These are phyloP conservation scores for Aspergillus aculeatus DNA, from an alignment of 2,329 filamentous ascomycete genomes.

Conservation along the genomic window DNA sequence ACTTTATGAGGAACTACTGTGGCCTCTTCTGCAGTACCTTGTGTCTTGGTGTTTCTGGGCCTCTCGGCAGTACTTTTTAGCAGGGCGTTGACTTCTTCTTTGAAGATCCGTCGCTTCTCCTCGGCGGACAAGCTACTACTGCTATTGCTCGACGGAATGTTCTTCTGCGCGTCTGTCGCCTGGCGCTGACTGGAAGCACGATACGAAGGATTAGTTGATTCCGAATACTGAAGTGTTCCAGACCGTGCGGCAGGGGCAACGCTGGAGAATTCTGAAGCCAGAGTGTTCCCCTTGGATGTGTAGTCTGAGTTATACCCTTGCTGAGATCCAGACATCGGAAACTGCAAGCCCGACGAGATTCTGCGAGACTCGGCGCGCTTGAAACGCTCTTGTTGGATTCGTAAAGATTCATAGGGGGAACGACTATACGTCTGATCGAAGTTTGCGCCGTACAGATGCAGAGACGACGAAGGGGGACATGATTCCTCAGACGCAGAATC, in stretches of 20 bases:
- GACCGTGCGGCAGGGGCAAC: not conserved
- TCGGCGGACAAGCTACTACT: not conserved
- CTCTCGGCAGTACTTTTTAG: slow-evolving; percentile 1
- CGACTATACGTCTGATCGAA: slow-evolving; percentile 12
- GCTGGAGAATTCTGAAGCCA: not conserved
- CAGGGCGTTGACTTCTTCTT: slow-evolving; percentile 10
- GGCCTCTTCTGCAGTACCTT: not conserved
- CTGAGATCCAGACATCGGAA: not conserved
- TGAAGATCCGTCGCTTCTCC: slow-evolving; percentile 5
- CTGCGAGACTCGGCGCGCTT: not conserved
- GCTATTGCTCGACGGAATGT: not conserved
- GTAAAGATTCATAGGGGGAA: slow-evolving; percentile 12
- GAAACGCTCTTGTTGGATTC: not conserved
- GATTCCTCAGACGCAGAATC: not conserved
- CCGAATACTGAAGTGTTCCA: not conserved
- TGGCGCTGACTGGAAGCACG: not conserved
- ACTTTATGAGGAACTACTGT: not conserved
- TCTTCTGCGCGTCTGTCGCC: not conserved
- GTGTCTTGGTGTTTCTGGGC: not conserved
- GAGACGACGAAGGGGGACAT: not conserved
- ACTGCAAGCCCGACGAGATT: slow-evolving; percentile 3
- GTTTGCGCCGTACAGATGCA: slow-evolving; percentile 10
- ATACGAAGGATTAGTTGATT: too few species aligned
- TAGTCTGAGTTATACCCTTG: not conserved
- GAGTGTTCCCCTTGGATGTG: not conserved